A percentile compares a stretch with the other conserved stretches of the same genome.
Evolutionary conservation across 2,329 filamentous ascomycete species (phyloP).

Genomic region (Diaporthe nobilis): DNA sequence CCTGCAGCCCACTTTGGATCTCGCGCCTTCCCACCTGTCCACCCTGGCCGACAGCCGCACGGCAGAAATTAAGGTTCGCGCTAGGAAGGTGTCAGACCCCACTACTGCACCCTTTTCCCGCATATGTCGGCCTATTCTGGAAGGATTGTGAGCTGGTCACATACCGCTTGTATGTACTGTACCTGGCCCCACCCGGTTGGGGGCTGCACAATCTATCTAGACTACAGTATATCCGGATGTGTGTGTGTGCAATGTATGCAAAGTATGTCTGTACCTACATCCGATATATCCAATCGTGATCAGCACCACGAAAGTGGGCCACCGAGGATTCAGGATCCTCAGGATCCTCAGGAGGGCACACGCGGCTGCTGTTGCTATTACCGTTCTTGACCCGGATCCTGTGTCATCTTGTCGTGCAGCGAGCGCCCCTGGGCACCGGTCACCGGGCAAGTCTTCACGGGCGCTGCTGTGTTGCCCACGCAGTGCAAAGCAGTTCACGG

Average conservation of each 20-base stretch:
- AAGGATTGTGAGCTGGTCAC: slow-evolving; percentile 16
- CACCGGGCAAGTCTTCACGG: no score
- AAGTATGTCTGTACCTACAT: background rate
- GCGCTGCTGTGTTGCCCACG: background rate
- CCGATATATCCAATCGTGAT: background rate
- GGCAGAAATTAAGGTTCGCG: slow-evolving; percentile 40
- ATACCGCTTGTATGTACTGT: background rate
- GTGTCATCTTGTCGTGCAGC: background rate
- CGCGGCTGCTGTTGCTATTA: slow-evolving; percentile 20
- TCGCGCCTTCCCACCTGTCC: background rate
- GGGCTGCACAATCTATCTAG: background rate
- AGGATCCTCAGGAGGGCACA: slow-evolving; percentile 21
- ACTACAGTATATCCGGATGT: background rate
- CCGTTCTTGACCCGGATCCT: slow-evolving; percentile 8
- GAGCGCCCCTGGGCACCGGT: background rate
- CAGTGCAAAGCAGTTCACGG: background rate
- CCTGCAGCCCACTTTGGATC: background rate
- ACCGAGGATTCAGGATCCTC: slow-evolving; percentile 20
- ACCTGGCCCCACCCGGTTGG: background rate
- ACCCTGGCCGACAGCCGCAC: slow-evolving; percentile 24
- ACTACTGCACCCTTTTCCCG: slow-evolving; percentile 29
- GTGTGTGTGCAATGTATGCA: background rate
- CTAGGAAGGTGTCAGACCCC: slow-evolving; percentile 31
- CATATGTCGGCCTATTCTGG: slow-evolving; percentile 22
- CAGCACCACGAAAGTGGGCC: background rate